Conservation (phyloP, 202 grass and related monocot genomes). For the Carex sylvatica region DNA sequence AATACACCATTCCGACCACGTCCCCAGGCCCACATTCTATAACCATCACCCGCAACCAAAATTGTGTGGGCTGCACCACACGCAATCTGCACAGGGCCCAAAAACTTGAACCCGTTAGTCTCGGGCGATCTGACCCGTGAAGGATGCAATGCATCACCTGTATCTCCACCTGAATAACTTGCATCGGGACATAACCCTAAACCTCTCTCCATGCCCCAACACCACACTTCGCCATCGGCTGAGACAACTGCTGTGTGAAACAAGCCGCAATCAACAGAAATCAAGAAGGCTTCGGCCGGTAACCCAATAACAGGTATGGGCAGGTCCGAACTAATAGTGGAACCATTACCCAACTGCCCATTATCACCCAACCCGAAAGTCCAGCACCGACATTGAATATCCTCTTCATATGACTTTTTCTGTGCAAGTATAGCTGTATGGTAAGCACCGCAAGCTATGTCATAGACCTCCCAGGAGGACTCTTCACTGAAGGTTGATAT, state of each 20-base stretch:
- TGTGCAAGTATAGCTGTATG: constrained; percentile 75
- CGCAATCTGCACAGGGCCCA: constrained; percentile 58
- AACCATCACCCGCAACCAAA: constrained; percentile 89
- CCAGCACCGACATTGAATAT: constrained; percentile 86
- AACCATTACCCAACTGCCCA: constrained; percentile 91
- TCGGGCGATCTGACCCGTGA: constrained; percentile 72
- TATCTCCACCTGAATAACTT: constrained; percentile 69
- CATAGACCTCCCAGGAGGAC: constrained; percentile 90
- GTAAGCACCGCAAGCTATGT: constrained; percentile 84
- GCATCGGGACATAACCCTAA: constrained; percentile 89
- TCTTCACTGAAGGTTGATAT: constrained; percentile 57
- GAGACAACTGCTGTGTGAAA: constrained; percentile 90
- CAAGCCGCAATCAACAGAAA: constrained; percentile 92
- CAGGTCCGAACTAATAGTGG: constrained; percentile 50
- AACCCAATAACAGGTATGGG: constrained; percentile 71
- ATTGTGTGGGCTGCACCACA: constrained; percentile 96
- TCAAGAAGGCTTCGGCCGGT: constrained; percentile 63
- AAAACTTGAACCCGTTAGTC: constrained; percentile 68
- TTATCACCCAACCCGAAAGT: constrained; percentile 92
- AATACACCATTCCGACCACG: constrained; percentile 85
- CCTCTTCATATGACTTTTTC: constrained; percentile 68
- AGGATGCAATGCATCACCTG: constrained; percentile 76
- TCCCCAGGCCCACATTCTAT: constrained; percentile 94
- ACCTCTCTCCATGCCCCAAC: constrained; percentile 98
- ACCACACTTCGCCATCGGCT: constrained; percentile 86